Evolutionary conservation across 371 early-diverging fungal genomes (phyloP).

Genomic region (Mucor indicus): DNA sequence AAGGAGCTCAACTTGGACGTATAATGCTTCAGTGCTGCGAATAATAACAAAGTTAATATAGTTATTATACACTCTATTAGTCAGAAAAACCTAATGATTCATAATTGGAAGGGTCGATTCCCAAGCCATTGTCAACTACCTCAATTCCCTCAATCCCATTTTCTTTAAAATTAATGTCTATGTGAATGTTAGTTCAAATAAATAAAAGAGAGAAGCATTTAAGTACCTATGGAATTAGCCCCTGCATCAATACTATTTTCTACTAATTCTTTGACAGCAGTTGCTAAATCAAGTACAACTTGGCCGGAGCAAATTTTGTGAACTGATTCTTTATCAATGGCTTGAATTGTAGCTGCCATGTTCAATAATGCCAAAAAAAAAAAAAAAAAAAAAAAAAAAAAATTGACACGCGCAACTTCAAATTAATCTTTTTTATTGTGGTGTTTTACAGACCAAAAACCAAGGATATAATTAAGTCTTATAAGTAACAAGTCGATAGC

Average conservation of each 20-base stretch:
- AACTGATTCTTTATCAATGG: conserved; percentile 49
- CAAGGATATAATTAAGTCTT: conserved; percentile 80
- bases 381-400: not conserved
- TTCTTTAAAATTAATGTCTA: conserved; percentile 81
- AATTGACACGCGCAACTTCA: not conserved
- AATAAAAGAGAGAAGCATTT: not conserved
- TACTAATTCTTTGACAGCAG: conserved; percentile 92
- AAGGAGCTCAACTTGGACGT: conserved; percentile 78
- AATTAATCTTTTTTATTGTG: no score
- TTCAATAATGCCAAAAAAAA: not conserved
- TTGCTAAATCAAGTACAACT: conserved; percentile 85
- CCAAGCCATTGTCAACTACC: conserved; percentile 86
- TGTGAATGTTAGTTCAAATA: not conserved
- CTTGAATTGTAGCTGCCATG: conserved; percentile 17
- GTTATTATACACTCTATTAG: not conserved
- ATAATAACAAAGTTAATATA: no score
- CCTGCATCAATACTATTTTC: conserved; percentile 98
- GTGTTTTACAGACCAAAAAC: conserved; percentile 67
- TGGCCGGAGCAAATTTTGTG: conserved; percentile 89
- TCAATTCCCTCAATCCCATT: conserved; percentile 74
- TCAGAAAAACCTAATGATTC: conserved; percentile 55
- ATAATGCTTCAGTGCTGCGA: conserved; percentile 65
- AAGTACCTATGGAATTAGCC: conserved; percentile 75
- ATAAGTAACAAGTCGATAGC: conserved; percentile 84
- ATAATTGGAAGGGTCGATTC: conserved; percentile 66